Evolutionary conservation across 129 eudicot genomes (phyloP).

Genomic region (Chrysanthemum seticuspe): DNA sequence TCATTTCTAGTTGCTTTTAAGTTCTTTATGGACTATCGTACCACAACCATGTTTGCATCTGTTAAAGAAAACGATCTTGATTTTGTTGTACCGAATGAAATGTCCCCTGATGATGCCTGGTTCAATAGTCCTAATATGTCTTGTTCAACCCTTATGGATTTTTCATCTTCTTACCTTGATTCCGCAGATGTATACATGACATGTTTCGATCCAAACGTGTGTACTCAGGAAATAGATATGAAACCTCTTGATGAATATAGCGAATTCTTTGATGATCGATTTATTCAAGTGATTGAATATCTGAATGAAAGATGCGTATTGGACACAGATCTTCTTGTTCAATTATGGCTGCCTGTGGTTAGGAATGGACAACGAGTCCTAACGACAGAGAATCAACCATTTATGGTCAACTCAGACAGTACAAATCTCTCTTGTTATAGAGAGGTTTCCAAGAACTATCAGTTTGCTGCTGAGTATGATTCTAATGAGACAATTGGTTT

Average conservation of each 20-base stretch:
- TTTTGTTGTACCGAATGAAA: conserved; percentile 14
- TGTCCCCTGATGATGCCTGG: conserved; percentile 24
- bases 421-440: conserved; percentile 50
- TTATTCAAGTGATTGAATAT: conserved; percentile 51
- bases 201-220: conserved; percentile 26
- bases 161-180: conserved; percentile 34
- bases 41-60: conserved; percentile 25
- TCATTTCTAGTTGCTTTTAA: not conserved
- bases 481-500: conserved; percentile 51
- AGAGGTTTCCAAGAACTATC: conserved; percentile 49
- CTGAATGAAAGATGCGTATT: conserved; percentile 42
- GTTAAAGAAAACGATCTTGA: conserved; percentile 16
- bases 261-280: conserved; percentile 30
- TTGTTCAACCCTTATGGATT: conserved; percentile 35
- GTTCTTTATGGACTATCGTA: conserved; percentile 21
- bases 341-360: conserved; percentile 74
- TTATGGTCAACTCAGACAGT: conserved; percentile 43
- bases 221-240: conserved; percentile 26
- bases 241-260: conserved; percentile 22
- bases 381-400: conserved; percentile 58
- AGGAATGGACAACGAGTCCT: conserved; percentile 55
- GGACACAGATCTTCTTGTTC: conserved; percentile 62
- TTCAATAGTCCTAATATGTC: conserved; percentile 23
- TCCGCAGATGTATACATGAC: conserved; percentile 18
- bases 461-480: conserved; percentile 56